phyloP scores from a whole-genome alignment of 768 basidiomycete genomes.

The Suillus tomentosus region DNA sequence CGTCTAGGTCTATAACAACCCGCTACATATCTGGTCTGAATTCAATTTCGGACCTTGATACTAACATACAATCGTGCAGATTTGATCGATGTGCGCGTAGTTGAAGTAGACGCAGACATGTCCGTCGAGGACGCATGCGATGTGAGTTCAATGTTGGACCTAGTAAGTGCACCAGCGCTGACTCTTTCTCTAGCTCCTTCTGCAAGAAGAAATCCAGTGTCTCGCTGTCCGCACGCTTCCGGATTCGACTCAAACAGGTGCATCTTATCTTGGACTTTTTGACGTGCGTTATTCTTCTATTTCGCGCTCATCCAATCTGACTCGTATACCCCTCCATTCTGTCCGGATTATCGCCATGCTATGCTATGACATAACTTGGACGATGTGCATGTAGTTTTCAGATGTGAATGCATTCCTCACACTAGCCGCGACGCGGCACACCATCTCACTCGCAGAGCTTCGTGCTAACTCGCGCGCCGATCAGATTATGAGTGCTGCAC shows the following conservation, averaged over 20 bases:
- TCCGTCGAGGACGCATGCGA: constrained; percentile 85
- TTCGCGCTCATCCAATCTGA: not conserved
- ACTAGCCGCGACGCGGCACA: constrained; percentile 78
- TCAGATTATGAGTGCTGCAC: constrained; percentile 74
- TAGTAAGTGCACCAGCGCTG: constrained; percentile 2
- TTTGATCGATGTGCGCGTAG: constrained; percentile 68
- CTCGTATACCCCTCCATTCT: not conserved
- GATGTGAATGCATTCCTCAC: constrained; percentile 90
- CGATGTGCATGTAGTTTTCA: constrained; percentile 55
- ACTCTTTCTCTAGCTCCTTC: constrained; percentile 48
- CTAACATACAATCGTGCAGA: constrained; percentile 40
- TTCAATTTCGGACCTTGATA: not conserved
- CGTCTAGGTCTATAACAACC: constrained; percentile 13
- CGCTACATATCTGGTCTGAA: not conserved
- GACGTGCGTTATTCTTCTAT: constrained; percentile 56
- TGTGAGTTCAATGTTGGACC: constrained; percentile 40
- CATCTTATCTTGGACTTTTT: constrained; percentile 61
- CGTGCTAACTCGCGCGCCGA: constrained; percentile 59
- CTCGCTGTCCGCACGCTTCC: constrained; percentile 55
- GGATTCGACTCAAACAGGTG: constrained; percentile 15
- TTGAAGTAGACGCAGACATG: constrained; percentile 66
- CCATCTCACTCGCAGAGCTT: constrained; percentile 60
- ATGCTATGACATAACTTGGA: not conserved
- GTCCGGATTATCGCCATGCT: not conserved
- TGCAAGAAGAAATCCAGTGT: constrained; percentile 64